Conservation (phyloP, 306 rosid genomes). For the Ochetophila trinervis region DNA sequence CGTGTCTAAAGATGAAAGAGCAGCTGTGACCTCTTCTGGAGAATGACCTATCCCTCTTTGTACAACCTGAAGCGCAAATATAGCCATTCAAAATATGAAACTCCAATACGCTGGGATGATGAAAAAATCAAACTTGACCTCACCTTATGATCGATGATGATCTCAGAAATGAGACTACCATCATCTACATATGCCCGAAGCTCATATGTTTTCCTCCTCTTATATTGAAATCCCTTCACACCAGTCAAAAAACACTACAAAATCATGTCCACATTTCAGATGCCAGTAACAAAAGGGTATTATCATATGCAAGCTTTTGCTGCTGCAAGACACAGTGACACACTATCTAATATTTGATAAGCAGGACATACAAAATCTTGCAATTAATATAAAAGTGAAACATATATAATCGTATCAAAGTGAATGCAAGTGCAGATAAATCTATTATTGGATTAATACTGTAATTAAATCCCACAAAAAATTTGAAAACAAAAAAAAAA, state of each 20-base stretch:
- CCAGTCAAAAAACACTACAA: constrained; percentile 88
- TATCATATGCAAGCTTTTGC: no score
- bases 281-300: neutral
- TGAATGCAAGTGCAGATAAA: neutral
- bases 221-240: constrained; percentile 78
- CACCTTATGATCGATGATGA: constrained; percentile 70
- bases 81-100: constrained; percentile 12
- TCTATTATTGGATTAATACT: neutral
- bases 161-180: constrained; percentile 86
- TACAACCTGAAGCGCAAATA: constrained; percentile 56
- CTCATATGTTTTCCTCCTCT: constrained; percentile 54
- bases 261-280: constrained; percentile 23
- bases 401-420: no score
- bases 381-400: neutral
- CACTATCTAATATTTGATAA: neutral
- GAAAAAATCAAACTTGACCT: constrained; percentile 32
- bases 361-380: neutral
- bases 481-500: neutral
- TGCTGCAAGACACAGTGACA: neutral
- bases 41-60: constrained; percentile 70
- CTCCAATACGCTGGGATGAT: constrained; percentile 9
- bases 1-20: constrained; percentile 62
- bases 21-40: constrained; percentile 64
- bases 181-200: constrained; percentile 83
- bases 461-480: neutral